phyloP scores from a whole-genome alignment of 108 stramenopile species.

The Aurantiochytrium sp. region DNA sequence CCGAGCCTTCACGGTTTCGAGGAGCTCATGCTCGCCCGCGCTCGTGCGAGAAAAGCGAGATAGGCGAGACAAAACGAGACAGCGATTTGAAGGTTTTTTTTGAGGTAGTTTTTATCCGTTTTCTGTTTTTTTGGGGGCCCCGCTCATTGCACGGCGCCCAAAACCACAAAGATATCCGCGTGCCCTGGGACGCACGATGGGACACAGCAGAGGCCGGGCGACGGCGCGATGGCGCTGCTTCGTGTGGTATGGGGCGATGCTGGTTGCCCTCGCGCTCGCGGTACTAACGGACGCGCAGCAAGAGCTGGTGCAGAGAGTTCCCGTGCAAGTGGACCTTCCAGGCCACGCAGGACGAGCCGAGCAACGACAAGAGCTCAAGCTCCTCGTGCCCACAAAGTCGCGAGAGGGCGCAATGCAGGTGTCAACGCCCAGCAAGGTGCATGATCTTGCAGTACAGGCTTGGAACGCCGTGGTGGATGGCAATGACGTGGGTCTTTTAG shows the following conservation, averaged over 20 bases:
- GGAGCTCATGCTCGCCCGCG: not conserved
- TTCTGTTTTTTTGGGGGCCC: no score
- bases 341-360: not conserved
- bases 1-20: not conserved
- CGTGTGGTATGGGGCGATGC: no score
- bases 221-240: not conserved
- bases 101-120: no score
- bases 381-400: not conserved
- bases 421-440: not conserved
- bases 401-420: not conserved
- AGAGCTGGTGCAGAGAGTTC: not conserved
- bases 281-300: not conserved
- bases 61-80: no score
- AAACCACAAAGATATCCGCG: not conserved
- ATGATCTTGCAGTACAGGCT: not conserved
- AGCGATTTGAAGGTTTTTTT: no score
- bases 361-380: not conserved
- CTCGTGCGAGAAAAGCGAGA: not conserved
- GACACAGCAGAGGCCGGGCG: not conserved
- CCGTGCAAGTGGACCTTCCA: not conserved
- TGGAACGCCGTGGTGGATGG: not conserved
- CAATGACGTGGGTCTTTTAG: not conserved
- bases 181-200: not conserved
- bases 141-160: no score
- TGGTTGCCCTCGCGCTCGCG: not conserved